Evolutionary conservation across 2,329 filamentous ascomycete species (phyloP), one percentile per base, ranked within the genome.

Genomic region (Fusarium mangiferae): DNA sequence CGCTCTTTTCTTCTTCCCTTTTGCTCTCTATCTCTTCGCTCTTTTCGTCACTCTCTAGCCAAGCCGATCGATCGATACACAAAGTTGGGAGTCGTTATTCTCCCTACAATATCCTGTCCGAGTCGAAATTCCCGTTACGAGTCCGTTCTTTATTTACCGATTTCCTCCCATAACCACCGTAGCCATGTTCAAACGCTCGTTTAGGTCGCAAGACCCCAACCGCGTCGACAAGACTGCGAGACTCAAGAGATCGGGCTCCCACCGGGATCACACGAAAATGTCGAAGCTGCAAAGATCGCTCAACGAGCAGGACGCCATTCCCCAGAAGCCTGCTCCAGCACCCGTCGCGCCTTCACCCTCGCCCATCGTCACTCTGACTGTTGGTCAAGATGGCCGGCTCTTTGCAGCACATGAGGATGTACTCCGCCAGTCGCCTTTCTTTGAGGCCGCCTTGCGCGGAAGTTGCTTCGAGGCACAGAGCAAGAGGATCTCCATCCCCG

Each of bases 381-480:
- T 98, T 81, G 95, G 95, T 78, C 86, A 86, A 78, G 95, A 98
- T 80, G 92, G 93, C 82, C 93, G 95, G 80, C 89, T 98, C 83
- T 98, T 98, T 88, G 95, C 95, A 79, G 95, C 95, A 80, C 95
- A 98, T 85, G 94, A 98, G 88, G 94, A 98, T 84, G 92, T 98
- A 80, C 90, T 98, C 75, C 90, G 90, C 81, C 90, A 94, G 84
- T 96, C 94, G 82, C 92, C 94, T 76, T 97, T 93, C 84, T 97
- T 98, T 83, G 89, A 90, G 78, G 87, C 90, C 80, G 89, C 90
- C 78, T 89, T 94, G 80, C 91, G 90, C 79, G 90, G 90, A 81
- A 90, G 92, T 82, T 93, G 92, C 85, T 89, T 92, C 83, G 92
- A 93, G 81, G 88, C 85, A 86, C 90, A 88, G 91, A 93, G 87